Conservation (phyloP, 768 basidiomycete species). For the Termitomyces heimii region DNA sequence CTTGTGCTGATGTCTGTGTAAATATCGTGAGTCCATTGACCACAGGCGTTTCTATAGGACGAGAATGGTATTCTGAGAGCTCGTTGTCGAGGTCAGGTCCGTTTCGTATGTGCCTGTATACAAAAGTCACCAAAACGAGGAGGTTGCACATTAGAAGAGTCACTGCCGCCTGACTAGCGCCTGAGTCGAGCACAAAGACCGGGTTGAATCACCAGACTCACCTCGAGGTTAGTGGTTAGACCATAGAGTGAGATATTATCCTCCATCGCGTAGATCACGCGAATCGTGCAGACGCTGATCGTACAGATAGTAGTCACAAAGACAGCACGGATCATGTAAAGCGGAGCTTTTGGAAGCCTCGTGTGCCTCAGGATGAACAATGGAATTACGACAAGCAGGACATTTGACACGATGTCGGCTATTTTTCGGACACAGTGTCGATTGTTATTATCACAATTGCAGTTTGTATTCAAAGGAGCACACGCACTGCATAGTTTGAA, state of each 20-base stretch:
- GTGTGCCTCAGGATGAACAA: conserved; percentile 8
- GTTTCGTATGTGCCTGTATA: conserved; percentile 13
- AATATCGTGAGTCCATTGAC: neutral
- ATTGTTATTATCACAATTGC: neutral
- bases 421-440: neutral
- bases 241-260: conserved; percentile 4
- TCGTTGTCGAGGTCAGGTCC: conserved; percentile 9
- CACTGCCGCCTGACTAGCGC: conserved; percentile 8
- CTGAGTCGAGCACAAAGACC: neutral
- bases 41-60: neutral
- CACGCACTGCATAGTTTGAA: conserved; percentile 11
- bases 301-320: conserved; percentile 13
- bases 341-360: conserved; percentile 6
- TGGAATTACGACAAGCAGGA: conserved; percentile 3
- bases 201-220: neutral
- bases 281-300: conserved; percentile 8
- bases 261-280: conserved; percentile 7
- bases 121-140: conserved; percentile 13
- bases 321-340: conserved; percentile 11
- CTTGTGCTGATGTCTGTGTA: neutral
- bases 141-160: conserved; percentile 14
- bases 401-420: conserved; percentile 12
- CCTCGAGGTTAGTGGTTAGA: conserved; percentile 15
- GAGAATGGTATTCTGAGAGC: conserved; percentile 1
- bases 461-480: neutral